Conservation (phyloP, 2,329 filamentous ascomycete genomes). For the Alternaria brassicae region DNA sequence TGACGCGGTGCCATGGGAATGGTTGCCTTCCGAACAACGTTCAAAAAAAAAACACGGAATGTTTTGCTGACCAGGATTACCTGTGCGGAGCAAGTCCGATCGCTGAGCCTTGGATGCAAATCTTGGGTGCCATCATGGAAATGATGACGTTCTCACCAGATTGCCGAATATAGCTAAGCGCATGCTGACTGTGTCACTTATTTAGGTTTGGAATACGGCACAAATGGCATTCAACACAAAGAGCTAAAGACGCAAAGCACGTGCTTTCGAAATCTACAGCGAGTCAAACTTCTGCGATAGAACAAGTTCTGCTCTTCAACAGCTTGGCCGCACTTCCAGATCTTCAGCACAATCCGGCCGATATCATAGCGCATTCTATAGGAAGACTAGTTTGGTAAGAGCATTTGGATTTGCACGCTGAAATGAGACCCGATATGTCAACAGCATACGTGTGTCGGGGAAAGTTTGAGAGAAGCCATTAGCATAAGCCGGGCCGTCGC, state of each 20-base stretch:
- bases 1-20: neutral
- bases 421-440: neutral
- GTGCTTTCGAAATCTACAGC: neutral
- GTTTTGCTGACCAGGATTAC: neutral
- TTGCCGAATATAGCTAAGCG: neutral
- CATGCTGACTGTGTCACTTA: neutral
- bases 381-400: neutral
- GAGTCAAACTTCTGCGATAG: neutral
- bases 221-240: neutral
- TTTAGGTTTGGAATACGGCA: neutral
- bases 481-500: neutral
- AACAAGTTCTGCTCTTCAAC: neutral
- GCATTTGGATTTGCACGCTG: neutral
- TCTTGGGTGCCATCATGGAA: neutral
- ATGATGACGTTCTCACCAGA: neutral
- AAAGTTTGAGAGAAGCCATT: neutral
- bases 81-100: neutral
- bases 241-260: neutral
- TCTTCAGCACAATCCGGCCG: neutral
- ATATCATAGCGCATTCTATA: neutral
- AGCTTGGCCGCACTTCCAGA: neutral
- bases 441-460: neutral
- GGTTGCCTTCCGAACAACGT: neutral
- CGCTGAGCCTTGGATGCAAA: neutral
- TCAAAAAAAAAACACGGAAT: neutral